phyloP scores from a whole-genome alignment of 2,329 filamentous ascomycete species.

The Coniochaeta sp. region DNA sequence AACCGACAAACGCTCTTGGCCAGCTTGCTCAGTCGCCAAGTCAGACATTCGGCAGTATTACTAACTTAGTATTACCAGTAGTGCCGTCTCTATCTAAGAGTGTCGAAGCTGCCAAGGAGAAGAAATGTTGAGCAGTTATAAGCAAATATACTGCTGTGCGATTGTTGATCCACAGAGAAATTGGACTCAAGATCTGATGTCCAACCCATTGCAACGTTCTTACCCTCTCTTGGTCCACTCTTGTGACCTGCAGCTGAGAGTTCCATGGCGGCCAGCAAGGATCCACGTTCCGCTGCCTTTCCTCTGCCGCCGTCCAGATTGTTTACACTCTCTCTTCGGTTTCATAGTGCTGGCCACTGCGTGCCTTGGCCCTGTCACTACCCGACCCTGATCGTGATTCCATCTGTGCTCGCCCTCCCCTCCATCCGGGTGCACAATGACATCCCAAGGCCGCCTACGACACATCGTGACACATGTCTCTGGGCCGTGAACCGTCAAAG shows the following conservation, averaged over 20 bases:
- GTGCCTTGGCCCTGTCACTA: neutral
- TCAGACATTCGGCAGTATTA: conserved; percentile 2
- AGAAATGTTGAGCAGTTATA: neutral
- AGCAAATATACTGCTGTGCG: conserved; percentile 13
- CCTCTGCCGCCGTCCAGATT: neutral
- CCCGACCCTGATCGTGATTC: neutral
- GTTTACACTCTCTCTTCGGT: neutral
- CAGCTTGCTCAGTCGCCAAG: conserved; percentile 4
- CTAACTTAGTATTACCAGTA: too few species aligned
- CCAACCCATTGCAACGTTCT: neutral
- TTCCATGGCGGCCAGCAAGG: neutral
- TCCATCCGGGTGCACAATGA: neutral
- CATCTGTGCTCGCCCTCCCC: neutral
- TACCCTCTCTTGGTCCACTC: neutral
- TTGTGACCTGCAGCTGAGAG: neutral
- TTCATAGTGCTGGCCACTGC: neutral
- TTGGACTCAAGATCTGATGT: conserved; percentile 8
- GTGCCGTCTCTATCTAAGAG: conserved; percentile 10
- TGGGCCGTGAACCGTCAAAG: neutral
- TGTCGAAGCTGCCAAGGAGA: conserved; percentile 13
- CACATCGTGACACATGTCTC: neutral
- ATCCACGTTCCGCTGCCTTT: neutral
- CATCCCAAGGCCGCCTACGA: neutral
- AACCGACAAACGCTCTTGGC: conserved; percentile 9
- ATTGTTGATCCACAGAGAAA: conserved; percentile 14